These are phyloP conservation scores for Saraca asoca DNA, from an alignment of 331 rosid species.

Conservation along the genomic window DNA sequence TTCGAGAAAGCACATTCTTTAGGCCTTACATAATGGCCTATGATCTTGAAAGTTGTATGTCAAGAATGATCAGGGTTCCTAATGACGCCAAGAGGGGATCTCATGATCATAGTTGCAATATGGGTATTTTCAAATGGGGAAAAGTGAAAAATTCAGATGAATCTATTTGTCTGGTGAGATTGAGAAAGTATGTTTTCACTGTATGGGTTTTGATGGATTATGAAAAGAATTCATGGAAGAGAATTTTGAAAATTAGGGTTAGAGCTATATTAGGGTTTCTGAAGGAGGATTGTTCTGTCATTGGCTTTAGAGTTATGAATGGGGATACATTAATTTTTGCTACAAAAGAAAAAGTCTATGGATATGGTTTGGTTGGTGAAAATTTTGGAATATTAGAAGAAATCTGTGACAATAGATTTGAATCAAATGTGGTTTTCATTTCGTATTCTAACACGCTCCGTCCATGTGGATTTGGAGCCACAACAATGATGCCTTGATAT, in stretches of 20 bases:
- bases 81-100: background rate
- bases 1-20: background rate
- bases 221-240: background rate
- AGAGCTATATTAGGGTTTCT: background rate
- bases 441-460: conserved; percentile 1
- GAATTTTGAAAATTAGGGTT: background rate
- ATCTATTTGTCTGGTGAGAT: conserved; percentile 22
- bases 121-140: conserved; percentile 19
- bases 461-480: background rate
- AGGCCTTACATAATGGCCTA: conserved; percentile 16
- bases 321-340: conserved; percentile 1
- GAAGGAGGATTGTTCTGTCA: background rate
- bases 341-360: background rate
- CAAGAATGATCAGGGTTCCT: conserved; percentile 7
- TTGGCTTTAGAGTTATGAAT: conserved; percentile 5
- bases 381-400: background rate
- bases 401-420: background rate
- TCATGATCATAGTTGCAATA: background rate
- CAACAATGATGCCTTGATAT: too few relatives aligned
- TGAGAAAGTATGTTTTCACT: background rate
- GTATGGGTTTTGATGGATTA: conserved; percentile 9
- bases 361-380: conserved; percentile 4
- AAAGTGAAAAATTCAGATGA: background rate
- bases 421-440: background rate
- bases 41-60: background rate